Percentiles rank a stretch among this genome's conserved stretches.
These are phyloP conservation scores for Boletales sp. DNA, from an alignment of 768 basidiomycete species.

Conservation along the genomic window DNA sequence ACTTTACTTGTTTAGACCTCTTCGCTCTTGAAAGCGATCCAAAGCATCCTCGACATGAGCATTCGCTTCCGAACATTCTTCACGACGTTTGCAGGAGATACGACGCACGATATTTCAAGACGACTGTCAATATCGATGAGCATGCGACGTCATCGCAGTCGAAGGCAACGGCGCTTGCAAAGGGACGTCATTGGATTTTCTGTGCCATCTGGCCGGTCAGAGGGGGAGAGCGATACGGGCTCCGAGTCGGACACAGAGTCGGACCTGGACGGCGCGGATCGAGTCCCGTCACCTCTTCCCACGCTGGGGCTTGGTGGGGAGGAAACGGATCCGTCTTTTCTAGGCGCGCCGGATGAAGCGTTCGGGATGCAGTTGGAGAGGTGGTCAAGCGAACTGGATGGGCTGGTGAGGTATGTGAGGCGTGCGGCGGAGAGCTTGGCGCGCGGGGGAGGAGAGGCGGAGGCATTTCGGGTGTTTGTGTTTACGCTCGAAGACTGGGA, in stretches of 20 bases:
- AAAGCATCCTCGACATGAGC: constrained; percentile 71
- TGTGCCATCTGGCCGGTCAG: constrained; percentile 20
- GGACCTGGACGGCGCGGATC: constrained; percentile 9
- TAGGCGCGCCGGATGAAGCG: constrained; percentile 43
- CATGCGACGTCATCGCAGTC: constrained; percentile 59
- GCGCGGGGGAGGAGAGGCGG: constrained; percentile 54
- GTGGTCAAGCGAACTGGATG: constrained; percentile 67
- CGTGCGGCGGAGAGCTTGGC: constrained; percentile 69
- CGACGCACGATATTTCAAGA: constrained; percentile 49
- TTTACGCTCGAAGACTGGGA: constrained; percentile 84
- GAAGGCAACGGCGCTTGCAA: constrained; percentile 51
- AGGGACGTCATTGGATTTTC: constrained; percentile 64
- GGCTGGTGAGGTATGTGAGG: constrained; percentile 64
- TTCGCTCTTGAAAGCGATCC: constrained; percentile 59
- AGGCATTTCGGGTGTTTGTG: constrained; percentile 66
- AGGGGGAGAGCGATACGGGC: constrained; percentile 33
- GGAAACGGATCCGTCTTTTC: constrained; percentile 38
- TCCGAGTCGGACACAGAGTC: constrained; percentile 29
- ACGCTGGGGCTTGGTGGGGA: neutral
- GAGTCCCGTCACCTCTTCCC: too few species aligned
- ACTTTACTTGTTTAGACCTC: constrained; percentile 47
- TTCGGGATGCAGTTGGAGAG: constrained; percentile 53
- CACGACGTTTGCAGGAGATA: constrained; percentile 55
- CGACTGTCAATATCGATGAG: constrained; percentile 41
- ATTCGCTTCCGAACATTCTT: constrained; percentile 68